Evolutionary conservation across 2,329 filamentous ascomycete species (phyloP), one percentile per base, ranked within the genome.

Genomic region (Davidsoniella australis): DNA sequence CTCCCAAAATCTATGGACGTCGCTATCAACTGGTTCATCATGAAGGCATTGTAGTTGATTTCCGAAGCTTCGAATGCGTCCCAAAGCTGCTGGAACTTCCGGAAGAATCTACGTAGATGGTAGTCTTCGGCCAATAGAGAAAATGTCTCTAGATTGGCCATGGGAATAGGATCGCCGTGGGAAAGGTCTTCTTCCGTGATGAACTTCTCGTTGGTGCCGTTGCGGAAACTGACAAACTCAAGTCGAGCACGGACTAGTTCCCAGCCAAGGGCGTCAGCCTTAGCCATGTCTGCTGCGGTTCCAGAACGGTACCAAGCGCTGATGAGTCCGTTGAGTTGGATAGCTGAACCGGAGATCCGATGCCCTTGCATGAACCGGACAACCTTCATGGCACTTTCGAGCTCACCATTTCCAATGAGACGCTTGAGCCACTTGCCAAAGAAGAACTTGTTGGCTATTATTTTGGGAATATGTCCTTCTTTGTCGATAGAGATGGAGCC

Each of bases 371-470:
- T 89, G 54, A 87, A 71, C 12, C 82, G 73, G 24, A 91, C 68
- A 7, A 93, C 84, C 53, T 76, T 75, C 47, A 75, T 70, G 2
- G 85, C 85, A 2, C 80, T 82, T 50, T 82, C 74, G 12, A 84
- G 64, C 55, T 86, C 75, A 2, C 78, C 78, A 51, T 79, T 75
- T 14, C 80, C 80, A 50, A 93, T 82, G 7, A 93, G 73, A 45
- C 82, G 78, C 63, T 89, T 89, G 58, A 94, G 72, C 88, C 87
- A 94, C 57, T 85, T 88, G 33, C 81, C 83, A 56, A 87, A 82
- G 63, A 94, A 85, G 63, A 86, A 89, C 54, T 81, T 79, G 62
- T 93, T 91, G 45, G 66, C 68, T 38, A 77, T 63, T 7, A 67
- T 63, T 1, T 66, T 65, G 1, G 73, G 73, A 50, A 76, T 62